phyloP scores from a whole-genome alignment of 305 asterid genomes.

The Fraxinus albicans region DNA sequence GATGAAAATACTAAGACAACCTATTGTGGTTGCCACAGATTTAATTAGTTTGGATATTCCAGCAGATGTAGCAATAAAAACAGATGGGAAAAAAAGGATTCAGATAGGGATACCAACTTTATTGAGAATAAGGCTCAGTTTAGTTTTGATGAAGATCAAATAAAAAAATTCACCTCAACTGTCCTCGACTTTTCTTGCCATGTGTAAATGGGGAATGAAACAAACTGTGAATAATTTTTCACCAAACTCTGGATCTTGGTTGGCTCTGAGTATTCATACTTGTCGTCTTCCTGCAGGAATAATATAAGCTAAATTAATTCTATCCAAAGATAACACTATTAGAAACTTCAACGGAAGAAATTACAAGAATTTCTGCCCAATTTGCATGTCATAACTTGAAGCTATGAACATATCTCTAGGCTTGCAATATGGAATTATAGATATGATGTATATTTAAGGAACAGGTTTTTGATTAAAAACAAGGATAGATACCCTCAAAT shows the following conservation, averaged over 20 bases:
- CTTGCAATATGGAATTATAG: background rate
- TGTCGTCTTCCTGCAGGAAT: constrained; percentile 65
- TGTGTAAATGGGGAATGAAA: constrained; percentile 88
- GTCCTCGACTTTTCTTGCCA: constrained; percentile 85
- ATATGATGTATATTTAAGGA: background rate
- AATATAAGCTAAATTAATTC: constrained; percentile 5
- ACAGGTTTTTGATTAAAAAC: background rate
- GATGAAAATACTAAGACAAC: too few species aligned
- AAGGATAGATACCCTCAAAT: constrained; percentile 53
- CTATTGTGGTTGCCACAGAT: too few species aligned
- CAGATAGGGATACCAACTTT: background rate
- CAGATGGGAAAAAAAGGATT: background rate
- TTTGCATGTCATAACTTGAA: background rate
- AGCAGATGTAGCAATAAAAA: background rate
- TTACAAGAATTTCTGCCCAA: background rate
- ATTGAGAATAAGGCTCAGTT: background rate
- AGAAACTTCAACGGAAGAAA: constrained; percentile 9
- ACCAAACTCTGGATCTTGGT: constrained; percentile 80
- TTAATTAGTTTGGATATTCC: background rate
- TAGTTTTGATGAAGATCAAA: background rate
- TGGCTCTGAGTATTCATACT: constrained; percentile 89
- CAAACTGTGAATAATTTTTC: constrained; percentile 93
- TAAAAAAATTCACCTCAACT: constrained; percentile 57
- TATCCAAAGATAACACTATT: background rate
- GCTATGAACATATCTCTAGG: background rate